Evolutionary conservation across 2,329 filamentous ascomycete species (phyloP).

Genomic region (Fusarium devonianum): DNA sequence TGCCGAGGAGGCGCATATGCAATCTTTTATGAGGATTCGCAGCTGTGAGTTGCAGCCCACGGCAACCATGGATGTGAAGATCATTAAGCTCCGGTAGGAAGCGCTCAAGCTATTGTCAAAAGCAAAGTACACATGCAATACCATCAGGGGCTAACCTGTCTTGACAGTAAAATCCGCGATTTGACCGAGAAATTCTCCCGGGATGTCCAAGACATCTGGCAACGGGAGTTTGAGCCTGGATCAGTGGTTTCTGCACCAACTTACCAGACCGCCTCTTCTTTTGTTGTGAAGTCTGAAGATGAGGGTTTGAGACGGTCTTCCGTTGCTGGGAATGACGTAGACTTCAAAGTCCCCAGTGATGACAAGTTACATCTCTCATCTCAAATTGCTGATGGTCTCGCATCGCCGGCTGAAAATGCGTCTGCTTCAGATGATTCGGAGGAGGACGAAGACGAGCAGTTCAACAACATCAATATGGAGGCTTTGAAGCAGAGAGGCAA

Average conservation of each 20-base stretch:
- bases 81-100: slow-evolving; percentile 46
- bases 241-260: slow-evolving; percentile 13
- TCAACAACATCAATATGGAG: slow-evolving; percentile 49
- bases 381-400: slow-evolving; percentile 20
- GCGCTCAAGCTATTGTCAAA: background rate
- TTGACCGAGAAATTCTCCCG: slow-evolving; percentile 46
- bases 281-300: slow-evolving; percentile 36
- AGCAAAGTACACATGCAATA: background rate
- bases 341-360: slow-evolving; percentile 29
- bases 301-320: slow-evolving; percentile 25
- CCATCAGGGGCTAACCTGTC: slow-evolving; percentile 20
- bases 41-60: slow-evolving; percentile 43
- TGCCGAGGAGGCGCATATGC: slow-evolving; percentile 40
- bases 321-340: slow-evolving; percentile 28
- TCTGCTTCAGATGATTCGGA: slow-evolving; percentile 44
- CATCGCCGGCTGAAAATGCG: slow-evolving; percentile 23
- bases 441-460: slow-evolving; percentile 47
- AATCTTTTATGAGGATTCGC: slow-evolving; percentile 33
- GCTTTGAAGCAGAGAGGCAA: slow-evolving; percentile 51
- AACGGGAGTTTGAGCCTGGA: slow-evolving; percentile 26
- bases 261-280: slow-evolving; percentile 36
- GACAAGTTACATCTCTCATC: slow-evolving; percentile 38
- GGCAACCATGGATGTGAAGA: slow-evolving; percentile 44
- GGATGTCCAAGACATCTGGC: slow-evolving; percentile 46
- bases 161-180: slow-evolving; percentile 46